Evolutionary conservation across 2,329 filamentous ascomycete species (phyloP), one percentile per base, ranked within the genome.

Genomic region (Paraconiothyrium sp.): DNA sequence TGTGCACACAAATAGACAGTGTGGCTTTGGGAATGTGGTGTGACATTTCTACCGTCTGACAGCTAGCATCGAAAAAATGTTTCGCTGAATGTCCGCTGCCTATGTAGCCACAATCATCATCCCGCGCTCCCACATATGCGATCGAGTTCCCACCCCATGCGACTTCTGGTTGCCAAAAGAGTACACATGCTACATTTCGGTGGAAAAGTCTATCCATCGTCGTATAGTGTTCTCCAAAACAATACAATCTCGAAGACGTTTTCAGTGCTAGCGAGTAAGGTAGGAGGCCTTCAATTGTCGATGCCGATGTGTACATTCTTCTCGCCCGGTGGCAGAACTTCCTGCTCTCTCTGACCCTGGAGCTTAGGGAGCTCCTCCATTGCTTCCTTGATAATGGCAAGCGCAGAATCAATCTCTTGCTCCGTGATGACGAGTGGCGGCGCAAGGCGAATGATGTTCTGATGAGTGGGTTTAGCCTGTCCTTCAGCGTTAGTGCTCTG

Each of bases 381-480:
- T 14, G 94, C 90, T 76, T 94, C 89, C 64, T 89, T 86, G 76
- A 99, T 97, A 73, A 95, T 94, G 56, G 79, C 79, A 58, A 98
- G 78, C 1, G 94, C 91, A 75, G 89, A 87, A 69, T 89, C 85
- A 68, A 99, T 90, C 81, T 99, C 89, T 62, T 90, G 87, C 75
- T 98, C 93, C 30, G 90, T 93, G 74, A 99, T 98, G 67, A 99
- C 93, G 58, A 99, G 84, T 22, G 95, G 95, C 50, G 95, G 95
- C n/a, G 95, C 95, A 64, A 99, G 90, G 60, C 95, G 92, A 78
- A 99, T 99, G 79, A 99, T 98, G 81, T 98, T 97, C 76, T 97
- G 90, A 80, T 99, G 95, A 7, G 95, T 99, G 34, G 95, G 95
- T 87, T 99, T 99, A 73, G 95, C 95, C 93, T 97, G 78, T 75